Conservation (phyloP, 2,329 filamentous ascomycete genomes). For the Cladophialophora psammophila region DNA sequence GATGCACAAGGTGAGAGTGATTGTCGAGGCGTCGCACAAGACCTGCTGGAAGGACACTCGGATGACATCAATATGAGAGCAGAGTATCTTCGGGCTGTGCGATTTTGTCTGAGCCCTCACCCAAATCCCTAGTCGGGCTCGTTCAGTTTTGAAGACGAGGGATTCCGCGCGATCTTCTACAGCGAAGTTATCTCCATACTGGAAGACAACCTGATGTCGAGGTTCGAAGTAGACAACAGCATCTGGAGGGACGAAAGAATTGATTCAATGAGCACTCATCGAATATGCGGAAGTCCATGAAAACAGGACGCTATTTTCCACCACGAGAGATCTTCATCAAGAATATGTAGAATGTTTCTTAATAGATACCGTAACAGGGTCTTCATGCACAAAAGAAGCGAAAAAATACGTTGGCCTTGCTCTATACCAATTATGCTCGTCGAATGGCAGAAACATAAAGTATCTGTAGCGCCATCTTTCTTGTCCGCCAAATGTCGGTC, state of each 20-base stretch:
- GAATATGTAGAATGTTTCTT: too few relatives aligned
- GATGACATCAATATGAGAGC: conserved; percentile 12
- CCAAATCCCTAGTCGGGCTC: not conserved
- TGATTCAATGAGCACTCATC: too few relatives aligned
- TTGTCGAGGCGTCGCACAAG: not conserved
- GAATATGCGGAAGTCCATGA: too few relatives aligned
- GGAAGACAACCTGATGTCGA: conserved; percentile 26
- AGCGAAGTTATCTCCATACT: conserved; percentile 43
- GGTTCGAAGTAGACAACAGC: not conserved
- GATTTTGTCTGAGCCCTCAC: conserved; percentile 11
- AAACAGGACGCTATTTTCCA: too few relatives aligned
- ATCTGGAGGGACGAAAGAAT: too few relatives aligned
- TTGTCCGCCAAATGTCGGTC: not conserved
- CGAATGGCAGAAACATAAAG: not conserved
- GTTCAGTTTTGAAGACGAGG: conserved; percentile 18
- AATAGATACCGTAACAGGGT: too few relatives aligned
- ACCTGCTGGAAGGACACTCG: not conserved
- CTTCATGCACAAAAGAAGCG: too few relatives aligned
- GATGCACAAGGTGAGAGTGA: not conserved
- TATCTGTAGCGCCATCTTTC: not conserved
- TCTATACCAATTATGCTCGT: not conserved
- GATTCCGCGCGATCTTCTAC: conserved; percentile 24
- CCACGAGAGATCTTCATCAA: too few relatives aligned
- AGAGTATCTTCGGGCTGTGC: conserved; percentile 3
- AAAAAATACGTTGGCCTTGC: too few relatives aligned